Percentiles rank a stretch among this genome's conserved stretches.
Evolutionary conservation across 495 filamentous ascomycete genomes (phyloP).

Genomic region (Penicillium bialowiezense): DNA sequence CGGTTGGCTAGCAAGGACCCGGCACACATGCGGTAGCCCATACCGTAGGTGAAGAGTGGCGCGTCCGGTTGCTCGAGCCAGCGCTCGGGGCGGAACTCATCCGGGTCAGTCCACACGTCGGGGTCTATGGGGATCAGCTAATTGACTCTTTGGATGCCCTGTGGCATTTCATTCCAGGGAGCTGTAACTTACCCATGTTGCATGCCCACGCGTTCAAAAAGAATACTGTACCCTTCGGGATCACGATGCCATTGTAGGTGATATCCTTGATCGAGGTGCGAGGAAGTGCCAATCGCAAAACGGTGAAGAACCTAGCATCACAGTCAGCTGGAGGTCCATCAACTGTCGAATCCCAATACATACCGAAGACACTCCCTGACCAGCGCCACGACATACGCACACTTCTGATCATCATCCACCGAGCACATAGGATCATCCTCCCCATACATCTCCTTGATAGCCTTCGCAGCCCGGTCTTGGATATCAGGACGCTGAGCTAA

Average conservation of each 20-base stretch:
- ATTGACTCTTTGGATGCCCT: neutral
- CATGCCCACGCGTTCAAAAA: conserved; percentile 67
- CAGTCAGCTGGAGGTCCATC: neutral
- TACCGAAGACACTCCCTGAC: conserved; percentile 57
- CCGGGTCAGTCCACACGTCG: conserved; percentile 56
- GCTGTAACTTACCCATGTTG: conserved; percentile 49
- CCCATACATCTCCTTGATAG: conserved; percentile 53
- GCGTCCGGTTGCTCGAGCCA: conserved; percentile 62
- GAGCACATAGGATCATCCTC: conserved; percentile 54
- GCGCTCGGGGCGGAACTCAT: conserved; percentile 57
- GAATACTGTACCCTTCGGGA: conserved; percentile 58
- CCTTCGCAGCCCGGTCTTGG: conserved; percentile 55
- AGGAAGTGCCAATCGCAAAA: conserved; percentile 60
- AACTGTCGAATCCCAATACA: neutral
- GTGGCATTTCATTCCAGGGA: neutral
- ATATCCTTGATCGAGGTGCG: conserved; percentile 59
- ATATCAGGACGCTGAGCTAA: conserved; percentile 57
- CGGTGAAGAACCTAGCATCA: conserved; percentile 48
- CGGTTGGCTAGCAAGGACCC: conserved; percentile 61
- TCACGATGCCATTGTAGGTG: conserved; percentile 51
- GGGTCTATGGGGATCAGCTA: conserved; percentile 37
- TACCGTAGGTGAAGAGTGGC: conserved; percentile 59
- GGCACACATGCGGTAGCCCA: conserved; percentile 66
- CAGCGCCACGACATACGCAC: conserved; percentile 56
- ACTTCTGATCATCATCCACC: conserved; percentile 59